Evolutionary conservation across 805 yeast genomes (phyloP).

Genomic region (Cyberlindnera samutprakarnensis): DNA sequence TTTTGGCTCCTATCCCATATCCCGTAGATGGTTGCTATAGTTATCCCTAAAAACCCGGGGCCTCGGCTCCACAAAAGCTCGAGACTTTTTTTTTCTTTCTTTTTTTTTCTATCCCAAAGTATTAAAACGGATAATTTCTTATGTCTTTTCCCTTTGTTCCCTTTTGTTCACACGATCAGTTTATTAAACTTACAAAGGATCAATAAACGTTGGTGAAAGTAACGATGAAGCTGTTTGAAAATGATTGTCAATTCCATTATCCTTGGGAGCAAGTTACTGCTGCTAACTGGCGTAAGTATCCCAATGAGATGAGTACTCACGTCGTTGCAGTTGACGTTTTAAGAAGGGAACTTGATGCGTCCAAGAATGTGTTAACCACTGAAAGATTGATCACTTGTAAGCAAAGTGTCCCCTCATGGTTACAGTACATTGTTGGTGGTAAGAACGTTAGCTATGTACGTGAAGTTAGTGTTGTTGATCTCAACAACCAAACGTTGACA

Average conservation of each 20-base stretch:
- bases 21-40: no score
- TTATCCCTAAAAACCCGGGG: no score
- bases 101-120: no score
- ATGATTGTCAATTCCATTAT: constrained; percentile 64
- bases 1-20: no score
- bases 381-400: constrained; percentile 86
- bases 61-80: no score
- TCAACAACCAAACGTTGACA: constrained; percentile 51
- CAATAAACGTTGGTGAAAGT: not conserved
- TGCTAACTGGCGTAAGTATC: constrained; percentile 95
- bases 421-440: constrained; percentile 65
- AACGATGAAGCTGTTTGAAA: constrained; percentile 71
- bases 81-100: no score
- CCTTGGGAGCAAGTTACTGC: constrained; percentile 94
- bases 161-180: no score
- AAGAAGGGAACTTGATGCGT: constrained; percentile 56
- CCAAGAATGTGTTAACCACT: constrained; percentile 52
- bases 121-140: no score
- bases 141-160: no score
- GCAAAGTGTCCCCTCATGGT: constrained; percentile 83
- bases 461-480: constrained; percentile 82
- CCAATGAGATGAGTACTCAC: constrained; percentile 89
- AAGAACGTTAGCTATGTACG: constrained; percentile 71
- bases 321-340: constrained; percentile 90
- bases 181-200: not conserved